phyloP scores from a whole-genome alignment of 345 rosid species.

The Eucalyptus marginata region DNA sequence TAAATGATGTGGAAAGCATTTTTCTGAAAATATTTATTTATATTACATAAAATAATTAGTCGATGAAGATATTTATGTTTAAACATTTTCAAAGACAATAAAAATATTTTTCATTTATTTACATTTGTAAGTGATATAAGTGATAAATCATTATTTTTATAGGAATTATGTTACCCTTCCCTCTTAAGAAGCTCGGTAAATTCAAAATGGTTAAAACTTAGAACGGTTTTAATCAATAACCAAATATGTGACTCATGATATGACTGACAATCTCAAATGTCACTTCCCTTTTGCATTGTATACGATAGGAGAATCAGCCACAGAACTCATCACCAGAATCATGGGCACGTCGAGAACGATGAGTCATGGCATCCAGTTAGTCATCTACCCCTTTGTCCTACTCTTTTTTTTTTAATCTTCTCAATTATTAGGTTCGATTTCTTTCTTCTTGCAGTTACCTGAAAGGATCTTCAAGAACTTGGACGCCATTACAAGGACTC shows the following conservation, averaged over 20 bases:
- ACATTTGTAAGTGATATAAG: not conserved
- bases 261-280: not conserved
- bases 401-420: not conserved
- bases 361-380: conserved; percentile 93
- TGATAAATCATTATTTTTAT: not conserved
- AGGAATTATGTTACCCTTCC: not conserved
- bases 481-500: conserved; percentile 23
- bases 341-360: conserved; percentile 91
- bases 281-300: not conserved
- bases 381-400: not conserved
- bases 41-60: not conserved
- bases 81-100: not conserved
- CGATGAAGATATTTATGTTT: not conserved
- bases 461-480: conserved; percentile 57
- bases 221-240: not conserved
- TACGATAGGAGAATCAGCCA: conserved; percentile 80
- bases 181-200: not conserved
- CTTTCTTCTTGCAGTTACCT: conserved; percentile 38
- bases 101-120: not conserved
- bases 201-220: not conserved
- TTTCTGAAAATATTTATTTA: not conserved
- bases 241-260: not conserved
- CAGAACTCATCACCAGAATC: conserved; percentile 92
- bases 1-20: not conserved
- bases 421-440: not conserved